Percentiles rank a stretch among this genome's conserved stretches.
Conservation (phyloP, 2,329 filamentous ascomycete species). For the Sporothrix protearum region DNA sequence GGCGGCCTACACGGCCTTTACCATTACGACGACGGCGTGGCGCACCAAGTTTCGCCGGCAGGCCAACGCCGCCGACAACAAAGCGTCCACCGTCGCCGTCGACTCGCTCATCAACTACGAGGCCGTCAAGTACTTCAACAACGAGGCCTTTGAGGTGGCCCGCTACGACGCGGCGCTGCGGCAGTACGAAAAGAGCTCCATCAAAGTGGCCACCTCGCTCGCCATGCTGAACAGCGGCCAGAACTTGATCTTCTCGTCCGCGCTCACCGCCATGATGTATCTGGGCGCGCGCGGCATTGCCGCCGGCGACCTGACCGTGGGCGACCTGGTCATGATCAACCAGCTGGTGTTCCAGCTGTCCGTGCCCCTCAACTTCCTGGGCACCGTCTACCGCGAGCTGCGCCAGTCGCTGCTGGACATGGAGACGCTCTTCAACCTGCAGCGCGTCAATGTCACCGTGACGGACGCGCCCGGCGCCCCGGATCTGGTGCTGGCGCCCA, state of each 20-base stretch:
- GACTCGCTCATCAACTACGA: slow-evolving; percentile 99
- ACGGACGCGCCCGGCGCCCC: slow-evolving; percentile 72
- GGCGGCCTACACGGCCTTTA: slow-evolving; percentile 93
- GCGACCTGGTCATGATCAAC: slow-evolving; percentile 97
- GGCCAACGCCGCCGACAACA: slow-evolving; percentile 94
- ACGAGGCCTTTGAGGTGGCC: slow-evolving; percentile 88
- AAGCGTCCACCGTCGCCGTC: slow-evolving; percentile 88
- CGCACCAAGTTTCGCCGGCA: slow-evolving; percentile 92
- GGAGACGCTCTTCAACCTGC: slow-evolving; percentile 96
- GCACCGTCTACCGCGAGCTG: slow-evolving; percentile 95
- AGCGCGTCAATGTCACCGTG: slow-evolving; percentile 90
- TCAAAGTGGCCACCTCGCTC: slow-evolving; percentile 93
- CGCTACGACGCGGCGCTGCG: slow-evolving; percentile 85
- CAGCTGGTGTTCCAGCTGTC: slow-evolving; percentile 98
- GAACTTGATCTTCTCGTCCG: slow-evolving; percentile 93
- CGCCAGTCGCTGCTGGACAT: slow-evolving; percentile 94
- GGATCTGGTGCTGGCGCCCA: slow-evolving; percentile 59
- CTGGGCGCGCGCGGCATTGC: slow-evolving; percentile 88
- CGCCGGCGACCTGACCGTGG: slow-evolving; percentile 75
- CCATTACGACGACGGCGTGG: slow-evolving; percentile 94
- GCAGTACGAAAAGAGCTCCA: slow-evolving; percentile 87
- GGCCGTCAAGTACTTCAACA: slow-evolving; percentile 99
- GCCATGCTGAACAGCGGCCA: slow-evolving; percentile 92
- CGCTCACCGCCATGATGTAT: slow-evolving; percentile 97
- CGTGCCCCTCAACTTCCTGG: slow-evolving; percentile 93